These are phyloP conservation scores for Citrus medica DNA, from an alignment of 345 rosid genomes.

Conservation along the genomic window DNA sequence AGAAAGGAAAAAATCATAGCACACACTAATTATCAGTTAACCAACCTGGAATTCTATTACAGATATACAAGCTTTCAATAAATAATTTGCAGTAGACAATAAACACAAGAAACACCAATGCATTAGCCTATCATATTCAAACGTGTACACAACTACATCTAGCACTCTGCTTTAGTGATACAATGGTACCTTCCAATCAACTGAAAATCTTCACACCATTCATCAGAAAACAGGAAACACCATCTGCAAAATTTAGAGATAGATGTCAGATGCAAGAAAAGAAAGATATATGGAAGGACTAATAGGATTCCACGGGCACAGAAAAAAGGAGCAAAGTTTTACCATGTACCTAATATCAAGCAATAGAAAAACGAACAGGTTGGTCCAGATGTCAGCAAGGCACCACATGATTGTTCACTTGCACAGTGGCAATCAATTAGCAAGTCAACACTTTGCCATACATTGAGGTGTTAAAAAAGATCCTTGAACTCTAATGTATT, in stretches of 20 bases:
- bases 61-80: slow-evolving; percentile 21
- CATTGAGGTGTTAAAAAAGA: slow-evolving; percentile 9
- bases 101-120: slow-evolving; percentile 16
- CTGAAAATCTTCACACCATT: slow-evolving; percentile 28
- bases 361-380: slow-evolving; percentile 21
- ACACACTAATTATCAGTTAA: slow-evolving; percentile 14
- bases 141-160: slow-evolving; percentile 21
- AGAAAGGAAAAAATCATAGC: background rate
- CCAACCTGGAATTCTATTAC: slow-evolving; percentile 28
- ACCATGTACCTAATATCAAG: slow-evolving; percentile 35
- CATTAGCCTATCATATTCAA: slow-evolving; percentile 24
- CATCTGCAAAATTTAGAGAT: slow-evolving; percentile 35
- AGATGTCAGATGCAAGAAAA: slow-evolving; percentile 5
- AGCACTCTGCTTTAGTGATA: slow-evolving; percentile 22
- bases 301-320: background rate
- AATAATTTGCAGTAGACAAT: slow-evolving; percentile 10
- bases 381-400: slow-evolving; percentile 23
- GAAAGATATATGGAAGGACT: background rate
- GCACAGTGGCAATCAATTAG: slow-evolving; percentile 9
- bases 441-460: slow-evolving; percentile 4
- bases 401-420: slow-evolving; percentile 19
- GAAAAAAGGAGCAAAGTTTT: background rate
- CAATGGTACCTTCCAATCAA: slow-evolving; percentile 31
- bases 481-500: slow-evolving; percentile 7
- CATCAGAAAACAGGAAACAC: slow-evolving; percentile 22